Base-by-base conservation (phyloP, 768 basidiomycete species). In the Macrolepiota albuminosa region DNA sequence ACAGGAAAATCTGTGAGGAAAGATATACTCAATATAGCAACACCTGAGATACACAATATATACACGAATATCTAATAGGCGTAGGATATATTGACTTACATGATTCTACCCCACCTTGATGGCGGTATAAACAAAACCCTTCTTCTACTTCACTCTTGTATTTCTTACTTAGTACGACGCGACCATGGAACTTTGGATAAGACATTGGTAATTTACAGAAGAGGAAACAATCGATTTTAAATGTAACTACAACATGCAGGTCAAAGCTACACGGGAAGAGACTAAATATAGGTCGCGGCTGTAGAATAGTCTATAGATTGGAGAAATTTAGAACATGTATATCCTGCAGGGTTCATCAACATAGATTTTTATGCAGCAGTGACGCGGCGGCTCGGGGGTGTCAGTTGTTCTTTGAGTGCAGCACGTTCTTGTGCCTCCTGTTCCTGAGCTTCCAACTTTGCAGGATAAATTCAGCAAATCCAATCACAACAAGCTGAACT, bases 391-490 rank as follows among this genome's bases (percentile, higher is more conserved):
- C 55, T 46, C 5, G 66, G 61, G n/a, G 62, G 63, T 9, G 67
- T 61, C 2, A 43, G 39, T 48, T 66, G 60, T 43, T 61, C 55
- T 50, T 62, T 63, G 36, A 64, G 57, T 42, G 42, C 59, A 6
- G 57, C 63, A 45, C 59, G 66, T 58, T 67, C 70, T 53, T 60
- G 61, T 24, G 63, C 66, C 26, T 73, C 72, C 42, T 65, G 65
- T 58, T 73, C 73, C 52, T 73, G 72, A 33, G 72, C 71, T 39
- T 69, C 68, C 48, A 74, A 56, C 71, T 72, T 45, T 4, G 49
- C 9, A 26, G 49, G 14, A 43, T 16, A 11, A 31, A 13, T 10
- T 54, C 29, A 54, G 40, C 26, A 29, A 36, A n/a, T 7, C 8
- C 2, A 29, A 5, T 42, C n/a, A 29, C 1, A 18, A 11, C 10